Conservation (phyloP, 2,329 filamentous ascomycete genomes). For the Emmonsiellopsis sp. region DNA sequence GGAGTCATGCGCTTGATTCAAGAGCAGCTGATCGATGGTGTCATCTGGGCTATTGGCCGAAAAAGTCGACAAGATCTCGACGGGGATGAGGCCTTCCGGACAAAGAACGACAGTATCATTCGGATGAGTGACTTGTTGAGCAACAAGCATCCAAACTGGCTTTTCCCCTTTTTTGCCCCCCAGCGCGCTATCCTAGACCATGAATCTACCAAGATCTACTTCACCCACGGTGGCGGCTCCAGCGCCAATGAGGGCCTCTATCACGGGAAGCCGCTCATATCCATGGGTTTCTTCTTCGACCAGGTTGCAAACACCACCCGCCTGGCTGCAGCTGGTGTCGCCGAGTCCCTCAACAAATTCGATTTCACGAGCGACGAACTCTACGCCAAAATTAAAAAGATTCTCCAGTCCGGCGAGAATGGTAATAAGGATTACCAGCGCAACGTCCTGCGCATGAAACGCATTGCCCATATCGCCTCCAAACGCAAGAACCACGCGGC, state of each 20-base stretch:
- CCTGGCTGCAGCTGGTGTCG: conserved; percentile 27
- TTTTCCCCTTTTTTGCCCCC: conserved; percentile 30
- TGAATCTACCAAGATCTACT: conserved; percentile 24
- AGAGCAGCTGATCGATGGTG: conserved; percentile 28
- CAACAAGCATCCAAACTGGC: conserved; percentile 20
- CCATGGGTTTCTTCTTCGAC: conserved; percentile 34
- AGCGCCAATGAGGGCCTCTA: conserved; percentile 35
- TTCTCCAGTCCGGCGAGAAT: conserved; percentile 21
- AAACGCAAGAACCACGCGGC: conserved; percentile 31
- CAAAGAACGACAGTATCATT: background rate
- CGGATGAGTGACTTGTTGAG: background rate
- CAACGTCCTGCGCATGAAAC: conserved; percentile 30
- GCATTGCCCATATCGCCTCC: conserved; percentile 30
- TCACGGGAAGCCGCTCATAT: conserved; percentile 30
- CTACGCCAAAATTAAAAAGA: conserved; percentile 13
- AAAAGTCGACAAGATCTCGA: conserved; percentile 14
- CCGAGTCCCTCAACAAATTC: conserved; percentile 30
- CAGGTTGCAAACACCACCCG: conserved; percentile 33
- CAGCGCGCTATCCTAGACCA: conserved; percentile 35
- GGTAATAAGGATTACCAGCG: conserved; percentile 19
- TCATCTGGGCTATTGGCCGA: conserved; percentile 31
- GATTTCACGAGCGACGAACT: conserved; percentile 27
- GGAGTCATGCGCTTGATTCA: conserved; percentile 21
- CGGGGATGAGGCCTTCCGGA: no score
- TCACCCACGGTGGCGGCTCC: conserved; percentile 36